Conservation (phyloP, 2,329 filamentous ascomycete species). For the Hymenoscyphus salicellus region DNA sequence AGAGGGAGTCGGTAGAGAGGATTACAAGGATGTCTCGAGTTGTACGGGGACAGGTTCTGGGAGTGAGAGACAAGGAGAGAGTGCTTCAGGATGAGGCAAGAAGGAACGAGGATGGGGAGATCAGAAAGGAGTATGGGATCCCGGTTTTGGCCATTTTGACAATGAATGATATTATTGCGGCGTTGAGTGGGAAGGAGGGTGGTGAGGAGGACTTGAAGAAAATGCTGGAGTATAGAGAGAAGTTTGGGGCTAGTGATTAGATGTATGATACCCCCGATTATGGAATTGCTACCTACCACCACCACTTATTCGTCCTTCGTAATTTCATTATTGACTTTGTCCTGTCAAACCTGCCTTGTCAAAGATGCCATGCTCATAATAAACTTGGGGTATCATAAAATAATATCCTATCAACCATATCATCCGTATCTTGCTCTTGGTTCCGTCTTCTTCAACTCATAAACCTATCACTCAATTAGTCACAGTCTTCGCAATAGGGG, state of each 20-base stretch:
- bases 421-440: conserved; percentile 33
- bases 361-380: conserved; percentile 2
- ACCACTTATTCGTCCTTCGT: background rate
- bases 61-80: too few relatives aligned
- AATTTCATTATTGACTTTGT: background rate
- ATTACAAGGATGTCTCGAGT: too few relatives aligned
- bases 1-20: conserved; percentile 87
- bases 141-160: conserved; percentile 82
- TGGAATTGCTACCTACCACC: conserved; percentile 7
- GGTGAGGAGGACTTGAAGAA: conserved; percentile 60
- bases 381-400: conserved; percentile 25
- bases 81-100: conserved; percentile 63
- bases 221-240: conserved; percentile 70
- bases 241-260: conserved; percentile 54
- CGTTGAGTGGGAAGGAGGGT: conserved; percentile 56
- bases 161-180: conserved; percentile 76
- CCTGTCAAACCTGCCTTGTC: background rate
- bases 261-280: conserved; percentile 18
- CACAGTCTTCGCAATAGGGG: background rate
- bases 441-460: conserved; percentile 31
- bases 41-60: too few relatives aligned
- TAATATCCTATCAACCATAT: conserved; percentile 27
- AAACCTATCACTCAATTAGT: conserved; percentile 22
- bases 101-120: conserved; percentile 80
- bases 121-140: conserved; percentile 77